Percentiles rank a stretch among this genome's conserved stretches.
phyloP scores from a whole-genome alignment of 768 basidiomycete genomes.

The Pleurotus ostreatus region DNA sequence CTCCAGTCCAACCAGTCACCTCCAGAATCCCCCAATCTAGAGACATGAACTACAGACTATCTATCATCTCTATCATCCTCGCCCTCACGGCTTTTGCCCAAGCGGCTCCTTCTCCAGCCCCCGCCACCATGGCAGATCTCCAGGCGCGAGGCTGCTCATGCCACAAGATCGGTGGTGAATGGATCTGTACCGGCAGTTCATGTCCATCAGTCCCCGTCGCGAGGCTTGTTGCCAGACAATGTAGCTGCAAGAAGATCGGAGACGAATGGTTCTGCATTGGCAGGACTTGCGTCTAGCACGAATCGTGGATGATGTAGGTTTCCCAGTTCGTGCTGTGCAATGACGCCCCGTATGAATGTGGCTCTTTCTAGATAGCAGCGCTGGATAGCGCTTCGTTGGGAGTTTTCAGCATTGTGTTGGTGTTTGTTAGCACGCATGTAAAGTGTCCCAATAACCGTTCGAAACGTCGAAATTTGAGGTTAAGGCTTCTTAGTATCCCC shows the following conservation, averaged over 20 bases:
- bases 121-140: not conserved
- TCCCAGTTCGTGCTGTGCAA: too few relatives aligned
- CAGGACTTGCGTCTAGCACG: not conserved
- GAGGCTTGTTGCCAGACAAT: not conserved
- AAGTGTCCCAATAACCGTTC: too few relatives aligned
- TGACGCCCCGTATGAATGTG: too few relatives aligned
- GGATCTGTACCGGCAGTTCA: not conserved
- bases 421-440: too few relatives aligned
- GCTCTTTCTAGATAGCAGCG: too few relatives aligned
- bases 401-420: too few relatives aligned
- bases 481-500: too few relatives aligned
- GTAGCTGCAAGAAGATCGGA: not conserved
- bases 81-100: not conserved
- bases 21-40: too few relatives aligned
- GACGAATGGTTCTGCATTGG: not conserved
- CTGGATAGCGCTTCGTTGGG: too few relatives aligned
- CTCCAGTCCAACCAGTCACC: too few relatives aligned
- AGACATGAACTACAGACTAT: not conserved
- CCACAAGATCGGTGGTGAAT: not conserved
- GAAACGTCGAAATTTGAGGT: too few relatives aligned
- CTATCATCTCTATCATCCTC: not conserved
- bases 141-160: not conserved
- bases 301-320: too few relatives aligned
- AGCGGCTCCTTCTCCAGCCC: not conserved
- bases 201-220: not conserved